phyloP scores from a whole-genome alignment of 306 rosid species.

The Vicia faba region DNA sequence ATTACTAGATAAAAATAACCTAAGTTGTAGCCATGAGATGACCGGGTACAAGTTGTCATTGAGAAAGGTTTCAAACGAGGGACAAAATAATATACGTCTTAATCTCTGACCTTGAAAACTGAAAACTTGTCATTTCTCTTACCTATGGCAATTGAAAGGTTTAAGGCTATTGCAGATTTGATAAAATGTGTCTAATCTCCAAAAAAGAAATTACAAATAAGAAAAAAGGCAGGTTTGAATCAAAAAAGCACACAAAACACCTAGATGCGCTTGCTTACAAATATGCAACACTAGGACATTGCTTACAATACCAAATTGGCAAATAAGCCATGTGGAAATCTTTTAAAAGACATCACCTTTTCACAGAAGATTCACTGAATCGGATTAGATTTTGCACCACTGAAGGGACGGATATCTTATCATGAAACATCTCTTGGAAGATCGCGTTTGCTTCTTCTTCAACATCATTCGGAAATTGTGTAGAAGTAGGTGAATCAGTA shows the following conservation, averaged over 20 bases:
- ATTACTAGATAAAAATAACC: constrained; percentile 3
- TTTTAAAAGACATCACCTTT: constrained; percentile 53
- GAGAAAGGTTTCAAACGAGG: constrained; percentile 19
- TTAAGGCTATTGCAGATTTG: not conserved
- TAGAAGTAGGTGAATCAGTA: constrained; percentile 59
- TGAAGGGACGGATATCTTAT: constrained; percentile 64
- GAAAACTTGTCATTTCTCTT: constrained; percentile 8
- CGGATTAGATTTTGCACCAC: constrained; percentile 92
- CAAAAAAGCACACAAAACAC: not conserved
- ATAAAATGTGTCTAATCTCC: constrained; percentile 21
- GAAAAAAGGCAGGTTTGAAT: not conserved
- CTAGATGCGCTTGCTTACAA: not conserved
- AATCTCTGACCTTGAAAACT: constrained; percentile 21
- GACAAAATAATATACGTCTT: not conserved
- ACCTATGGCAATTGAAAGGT: not conserved
- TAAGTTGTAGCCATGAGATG: constrained; percentile 1
- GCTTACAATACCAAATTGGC: constrained; percentile 7
- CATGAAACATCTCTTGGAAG: constrained; percentile 92
- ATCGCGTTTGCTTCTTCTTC: constrained; percentile 86
- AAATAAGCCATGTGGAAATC: constrained; percentile 29
- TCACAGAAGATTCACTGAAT: constrained; percentile 83
- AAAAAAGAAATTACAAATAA: not conserved
- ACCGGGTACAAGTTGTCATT: constrained; percentile 12
- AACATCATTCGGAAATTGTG: constrained; percentile 74
- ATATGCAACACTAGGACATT: not conserved